Percentiles rank a stretch among this genome's conserved stretches.
These are phyloP conservation scores for Scutellaria minor DNA, from an alignment of 257 asterid species.

Conservation along the genomic window DNA sequence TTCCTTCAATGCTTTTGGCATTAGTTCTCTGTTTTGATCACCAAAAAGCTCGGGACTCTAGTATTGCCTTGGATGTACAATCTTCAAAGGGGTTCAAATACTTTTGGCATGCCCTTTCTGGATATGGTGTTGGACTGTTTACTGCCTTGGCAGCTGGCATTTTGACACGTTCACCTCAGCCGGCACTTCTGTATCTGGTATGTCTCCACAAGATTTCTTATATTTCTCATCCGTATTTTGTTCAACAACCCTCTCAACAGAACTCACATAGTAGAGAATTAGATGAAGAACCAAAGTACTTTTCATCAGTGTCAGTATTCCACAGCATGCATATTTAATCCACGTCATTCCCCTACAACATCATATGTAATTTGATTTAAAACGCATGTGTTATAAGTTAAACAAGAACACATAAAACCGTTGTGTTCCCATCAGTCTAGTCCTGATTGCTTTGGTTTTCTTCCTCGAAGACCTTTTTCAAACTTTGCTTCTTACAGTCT, in stretches of 20 bases:
- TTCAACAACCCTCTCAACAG: no score
- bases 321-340: no score
- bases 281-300: no score
- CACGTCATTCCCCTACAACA: no score
- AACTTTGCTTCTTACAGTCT: neutral
- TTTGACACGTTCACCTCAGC: constrained; percentile 90
- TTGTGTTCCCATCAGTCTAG: no score
- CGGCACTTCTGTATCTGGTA: constrained; percentile 95
- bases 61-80: constrained; percentile 43
- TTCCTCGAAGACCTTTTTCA: neutral
- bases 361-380: no score
- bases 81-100: constrained; percentile 65
- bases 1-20: constrained; percentile 97
- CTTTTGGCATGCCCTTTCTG: constrained; percentile 76
- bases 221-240: neutral
- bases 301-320: no score
- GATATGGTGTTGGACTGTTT: constrained; percentile 84
- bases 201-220: neutral
- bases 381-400: no score
- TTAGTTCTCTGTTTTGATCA: constrained; percentile 90
- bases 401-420: no score
- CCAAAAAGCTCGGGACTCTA: constrained; percentile 60
- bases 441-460: no score
- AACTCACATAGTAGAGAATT: no score
- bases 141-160: constrained; percentile 92